Base-by-base conservation (phyloP, 768 basidiomycete genomes). In the Holtermannia corniformis region DNA sequence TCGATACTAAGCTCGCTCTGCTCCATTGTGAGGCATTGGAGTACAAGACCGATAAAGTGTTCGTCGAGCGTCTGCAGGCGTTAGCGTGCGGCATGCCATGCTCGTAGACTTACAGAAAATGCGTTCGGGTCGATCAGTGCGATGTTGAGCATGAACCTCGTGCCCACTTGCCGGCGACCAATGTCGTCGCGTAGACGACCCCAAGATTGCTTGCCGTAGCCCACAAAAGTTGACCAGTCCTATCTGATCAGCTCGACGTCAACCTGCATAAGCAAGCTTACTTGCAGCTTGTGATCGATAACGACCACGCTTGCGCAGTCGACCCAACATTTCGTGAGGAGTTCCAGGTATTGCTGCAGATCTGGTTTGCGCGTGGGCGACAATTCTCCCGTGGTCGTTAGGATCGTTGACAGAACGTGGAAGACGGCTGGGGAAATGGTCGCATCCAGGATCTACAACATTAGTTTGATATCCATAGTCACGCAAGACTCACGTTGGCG, bases 281-380 rank as follows among this genome's bases (percentile, higher is more conserved):
- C 81, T 61, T 73, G 72, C 51, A 74, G 55, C 20, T 73, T 67
- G 52, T 80, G 79, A 57, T 79, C 78, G 4, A 84, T 78, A 1
- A 72, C 70, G 14, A 82, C 61, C 16, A 87, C 76, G 51, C 76
- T 76, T 0, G 80, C 81, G 59, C 83, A 87, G 3, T 82, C 80
- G 5, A 85, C 75, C 85, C 86, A 90, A 59, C 82, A 83, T 50
- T 81, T 79, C 26, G 86, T 76, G 76, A 86, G 80, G 23, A 70
- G 64, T 59, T 81, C 80, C 23, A 81, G 76, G 47, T 79, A 77
- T 24, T 55, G 55, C 28, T 66, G 63, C 44, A 54, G 32, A 16
- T 67, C 63, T 11, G 44, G 49, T 14, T 46, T 67, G 59, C 51
- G 58, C 51, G 46, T 67, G 10, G 46, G 32, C 58, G 48, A 45